A percentile compares a stretch with the other conserved stretches of the same genome.
Conservation (phyloP, 2,329 filamentous ascomycete genomes). For the Botryosphaeria dothidea region DNA sequence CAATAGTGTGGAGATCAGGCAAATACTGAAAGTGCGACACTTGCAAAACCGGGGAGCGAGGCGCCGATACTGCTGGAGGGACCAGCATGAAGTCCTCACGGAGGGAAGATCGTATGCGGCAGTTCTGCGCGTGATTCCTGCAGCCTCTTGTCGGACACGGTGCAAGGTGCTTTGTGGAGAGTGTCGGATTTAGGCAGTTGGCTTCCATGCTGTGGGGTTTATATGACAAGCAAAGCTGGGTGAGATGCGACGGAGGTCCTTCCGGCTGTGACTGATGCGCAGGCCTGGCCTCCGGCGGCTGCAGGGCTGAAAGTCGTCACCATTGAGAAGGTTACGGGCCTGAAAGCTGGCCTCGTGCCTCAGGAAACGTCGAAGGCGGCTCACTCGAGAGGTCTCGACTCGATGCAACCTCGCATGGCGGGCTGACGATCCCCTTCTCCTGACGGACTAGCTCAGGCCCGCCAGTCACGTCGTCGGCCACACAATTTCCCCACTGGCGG, state of each 20-base stretch:
- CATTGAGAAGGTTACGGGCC: not conserved
- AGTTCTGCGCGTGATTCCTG: not conserved
- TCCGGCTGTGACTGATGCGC: not conserved
- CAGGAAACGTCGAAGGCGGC: not conserved
- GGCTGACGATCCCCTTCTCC: slow-evolving; percentile 7
- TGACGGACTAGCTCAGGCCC: not conserved
- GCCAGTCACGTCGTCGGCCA: not conserved
- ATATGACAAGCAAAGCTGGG: not conserved
- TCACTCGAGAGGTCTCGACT: not conserved
- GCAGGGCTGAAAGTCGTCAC: not conserved
- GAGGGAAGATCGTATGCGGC: not conserved
- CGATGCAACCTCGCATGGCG: slow-evolving; percentile 3
- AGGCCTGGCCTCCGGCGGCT: not conserved
- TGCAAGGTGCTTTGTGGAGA: not conserved
- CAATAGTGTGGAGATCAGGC: not conserved
- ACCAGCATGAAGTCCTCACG: not conserved
- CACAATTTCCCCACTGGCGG: slow-evolving; percentile 3
- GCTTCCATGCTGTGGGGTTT: not conserved
- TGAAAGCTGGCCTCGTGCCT: not conserved
- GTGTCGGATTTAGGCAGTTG: not conserved
- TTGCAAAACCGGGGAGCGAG: not conserved
- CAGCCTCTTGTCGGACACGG: not conserved
- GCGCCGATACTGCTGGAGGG: not conserved
- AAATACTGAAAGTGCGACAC: not conserved
- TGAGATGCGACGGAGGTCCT: not conserved